phyloP scores from a whole-genome alignment of 768 basidiomycete genomes.

The Piloderma croceum region DNA sequence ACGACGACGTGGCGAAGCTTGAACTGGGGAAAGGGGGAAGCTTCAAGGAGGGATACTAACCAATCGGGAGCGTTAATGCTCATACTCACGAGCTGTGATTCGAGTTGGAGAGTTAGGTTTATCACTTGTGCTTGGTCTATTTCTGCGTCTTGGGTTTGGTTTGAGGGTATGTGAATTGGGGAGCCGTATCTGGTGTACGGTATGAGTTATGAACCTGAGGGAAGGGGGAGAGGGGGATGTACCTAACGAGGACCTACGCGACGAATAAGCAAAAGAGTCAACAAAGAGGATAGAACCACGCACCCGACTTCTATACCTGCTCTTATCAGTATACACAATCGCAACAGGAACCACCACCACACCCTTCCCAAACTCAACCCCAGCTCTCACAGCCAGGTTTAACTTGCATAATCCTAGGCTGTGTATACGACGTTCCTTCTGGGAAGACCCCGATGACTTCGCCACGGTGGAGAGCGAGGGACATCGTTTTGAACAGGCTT shows the following conservation, averaged over 20 bases:
- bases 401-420: constrained; percentile 41
- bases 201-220: constrained; percentile 32
- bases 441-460: constrained; percentile 67
- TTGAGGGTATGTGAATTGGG: too few species aligned
- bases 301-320: constrained; percentile 54
- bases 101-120: constrained; percentile 34
- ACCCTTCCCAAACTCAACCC: constrained; percentile 52
- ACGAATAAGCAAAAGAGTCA: constrained; percentile 15
- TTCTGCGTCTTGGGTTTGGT: not conserved
- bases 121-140: constrained; percentile 27
- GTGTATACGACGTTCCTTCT: constrained; percentile 52
- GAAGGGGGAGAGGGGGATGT: not conserved
- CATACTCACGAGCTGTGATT: constrained; percentile 33
- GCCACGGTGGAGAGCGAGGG: constrained; percentile 45
- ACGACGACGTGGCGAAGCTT: constrained; percentile 46
- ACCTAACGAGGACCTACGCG: constrained; percentile 27
- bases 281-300: constrained; percentile 22
- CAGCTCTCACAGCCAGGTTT: constrained; percentile 69
- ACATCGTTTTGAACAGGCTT: constrained; percentile 55
- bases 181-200: constrained; percentile 50
- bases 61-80: constrained; percentile 48
- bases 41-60: constrained; percentile 38
- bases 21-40: constrained; percentile 34
- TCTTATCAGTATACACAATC: constrained; percentile 67
- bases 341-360: constrained; percentile 54